These are phyloP conservation scores for Cyberlindnera misumaiensis DNA, from an alignment of 805 yeast species.

Conservation along the genomic window DNA sequence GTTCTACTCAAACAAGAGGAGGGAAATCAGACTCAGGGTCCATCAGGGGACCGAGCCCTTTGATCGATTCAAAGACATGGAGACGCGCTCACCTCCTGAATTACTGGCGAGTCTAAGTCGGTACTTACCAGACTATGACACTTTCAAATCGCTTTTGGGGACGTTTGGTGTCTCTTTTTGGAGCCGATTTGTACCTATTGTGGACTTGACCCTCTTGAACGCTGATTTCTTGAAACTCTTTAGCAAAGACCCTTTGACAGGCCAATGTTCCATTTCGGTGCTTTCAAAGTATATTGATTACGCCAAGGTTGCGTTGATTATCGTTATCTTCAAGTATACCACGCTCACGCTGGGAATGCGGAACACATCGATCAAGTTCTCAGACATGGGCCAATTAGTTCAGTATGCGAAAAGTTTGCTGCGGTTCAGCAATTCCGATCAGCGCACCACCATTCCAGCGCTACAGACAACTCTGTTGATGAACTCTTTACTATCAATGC, in stretches of 20 bases:
- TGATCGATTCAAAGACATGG: slow-evolving; percentile 6
- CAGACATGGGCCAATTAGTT: slow-evolving; percentile 10
- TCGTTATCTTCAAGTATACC: slow-evolving; percentile 9
- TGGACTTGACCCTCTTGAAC: slow-evolving; percentile 10
- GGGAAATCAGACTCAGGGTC: slow-evolving; percentile 12
- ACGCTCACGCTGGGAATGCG: slow-evolving; percentile 5
- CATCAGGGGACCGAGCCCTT: slow-evolving; percentile 4
- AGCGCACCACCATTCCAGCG: slow-evolving; percentile 15
- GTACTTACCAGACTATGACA: slow-evolving; percentile 17
- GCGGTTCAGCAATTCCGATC: slow-evolving; percentile 7
- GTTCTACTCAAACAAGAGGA: slow-evolving; percentile 13
- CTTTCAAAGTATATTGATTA: slow-evolving; percentile 12
- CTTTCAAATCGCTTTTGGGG: slow-evolving; percentile 10
- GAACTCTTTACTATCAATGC: slow-evolving; percentile 6
- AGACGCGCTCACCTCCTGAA: slow-evolving; percentile 6
- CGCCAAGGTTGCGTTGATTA: slow-evolving; percentile 16
- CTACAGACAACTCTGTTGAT: slow-evolving; percentile 17
- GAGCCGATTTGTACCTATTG: slow-evolving; percentile 10
- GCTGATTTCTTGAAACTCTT: slow-evolving; percentile 15
- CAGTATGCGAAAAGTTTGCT: slow-evolving; percentile 14
- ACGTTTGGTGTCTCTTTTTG: slow-evolving; percentile 15
- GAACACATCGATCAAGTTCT: slow-evolving; percentile 1
- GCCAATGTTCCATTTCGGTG: slow-evolving; percentile 6
- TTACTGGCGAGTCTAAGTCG: slow-evolving; percentile 10
- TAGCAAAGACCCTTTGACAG: slow-evolving; percentile 2